Percentiles rank a stretch among this genome's conserved stretches.
These are phyloP conservation scores for Suillus decipiens DNA, from an alignment of 768 basidiomycete genomes.

Conservation along the genomic window DNA sequence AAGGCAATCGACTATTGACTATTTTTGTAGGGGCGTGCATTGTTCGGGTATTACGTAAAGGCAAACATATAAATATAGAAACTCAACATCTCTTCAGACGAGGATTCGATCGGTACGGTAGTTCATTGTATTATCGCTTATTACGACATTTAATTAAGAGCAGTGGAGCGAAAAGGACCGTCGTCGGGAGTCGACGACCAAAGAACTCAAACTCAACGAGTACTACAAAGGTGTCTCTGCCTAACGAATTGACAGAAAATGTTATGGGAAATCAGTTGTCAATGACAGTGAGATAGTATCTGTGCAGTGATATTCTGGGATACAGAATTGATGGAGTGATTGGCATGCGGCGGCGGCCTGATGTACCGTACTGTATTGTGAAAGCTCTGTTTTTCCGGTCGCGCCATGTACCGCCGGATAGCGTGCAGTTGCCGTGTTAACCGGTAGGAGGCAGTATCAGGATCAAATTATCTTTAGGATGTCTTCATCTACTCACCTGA, in stretches of 20 bases:
- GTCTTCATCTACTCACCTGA: neutral
- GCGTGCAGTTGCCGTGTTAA: neutral
- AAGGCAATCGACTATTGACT: conserved; percentile 13
- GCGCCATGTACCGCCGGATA: neutral
- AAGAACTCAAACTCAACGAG: neutral
- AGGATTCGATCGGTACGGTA: too few relatives aligned
- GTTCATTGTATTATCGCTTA: neutral
- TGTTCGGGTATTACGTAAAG: neutral
- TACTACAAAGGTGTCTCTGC: neutral
- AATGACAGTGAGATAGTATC: neutral
- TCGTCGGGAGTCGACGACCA: neutral
- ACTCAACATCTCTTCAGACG: conserved; percentile 4
- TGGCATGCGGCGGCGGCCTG: neutral
- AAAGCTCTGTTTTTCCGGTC: neutral
- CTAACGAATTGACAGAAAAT: neutral
- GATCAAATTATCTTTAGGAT: neutral
- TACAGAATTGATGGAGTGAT: neutral
- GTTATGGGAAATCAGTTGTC: neutral
- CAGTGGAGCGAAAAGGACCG: neutral
- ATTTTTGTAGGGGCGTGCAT: conserved; percentile 1
- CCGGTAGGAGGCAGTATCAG: neutral
- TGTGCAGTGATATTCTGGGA: neutral
- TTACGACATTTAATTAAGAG: neutral
- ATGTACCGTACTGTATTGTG: neutral
- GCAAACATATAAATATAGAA: neutral